A percentile compares a stretch with the other conserved stretches of the same genome.
phyloP scores from a whole-genome alignment of 495 filamentous ascomycete genomes.

The Cercophora samala region DNA sequence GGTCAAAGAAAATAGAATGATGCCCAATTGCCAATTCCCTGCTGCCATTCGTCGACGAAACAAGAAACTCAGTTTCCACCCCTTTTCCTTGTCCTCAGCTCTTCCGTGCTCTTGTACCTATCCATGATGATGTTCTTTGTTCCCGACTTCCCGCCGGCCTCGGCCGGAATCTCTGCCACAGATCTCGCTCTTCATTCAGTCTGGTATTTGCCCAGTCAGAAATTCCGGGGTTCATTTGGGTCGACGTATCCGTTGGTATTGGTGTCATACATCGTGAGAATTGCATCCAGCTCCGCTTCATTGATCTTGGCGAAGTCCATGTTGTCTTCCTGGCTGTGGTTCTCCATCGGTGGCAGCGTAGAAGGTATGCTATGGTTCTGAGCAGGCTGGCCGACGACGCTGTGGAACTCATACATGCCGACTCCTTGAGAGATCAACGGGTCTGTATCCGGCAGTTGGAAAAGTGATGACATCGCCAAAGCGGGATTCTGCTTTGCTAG shows the following conservation, averaged over 20 bases:
- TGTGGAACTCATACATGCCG: neutral
- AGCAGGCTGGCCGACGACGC: neutral
- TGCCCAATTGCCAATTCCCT: neutral
- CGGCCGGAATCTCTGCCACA: neutral
- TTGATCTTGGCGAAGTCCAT: neutral
- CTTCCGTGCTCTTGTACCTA: neutral
- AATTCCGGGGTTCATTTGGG: neutral
- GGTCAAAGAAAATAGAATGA: neutral
- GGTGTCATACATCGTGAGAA: constrained; percentile 11
- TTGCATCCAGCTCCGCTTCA: constrained; percentile 15
- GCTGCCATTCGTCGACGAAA: neutral
- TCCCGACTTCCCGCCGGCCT: neutral
- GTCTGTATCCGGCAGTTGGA: constrained; percentile 12
- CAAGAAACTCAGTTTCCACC: neutral
- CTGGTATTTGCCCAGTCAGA: neutral
- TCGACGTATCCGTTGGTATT: neutral
- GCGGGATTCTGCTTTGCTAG: constrained; percentile 14
- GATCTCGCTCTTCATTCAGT: neutral
- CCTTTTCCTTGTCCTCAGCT: neutral
- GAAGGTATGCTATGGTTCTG: neutral
- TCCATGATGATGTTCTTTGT: neutral
- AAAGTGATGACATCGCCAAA: constrained; percentile 18
- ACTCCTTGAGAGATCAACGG: constrained; percentile 15
- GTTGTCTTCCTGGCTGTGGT: neutral
- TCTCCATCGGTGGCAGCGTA: neutral